phyloP scores from a whole-genome alignment of 345 rosid species.

The Bretschneidera sinensis region DNA sequence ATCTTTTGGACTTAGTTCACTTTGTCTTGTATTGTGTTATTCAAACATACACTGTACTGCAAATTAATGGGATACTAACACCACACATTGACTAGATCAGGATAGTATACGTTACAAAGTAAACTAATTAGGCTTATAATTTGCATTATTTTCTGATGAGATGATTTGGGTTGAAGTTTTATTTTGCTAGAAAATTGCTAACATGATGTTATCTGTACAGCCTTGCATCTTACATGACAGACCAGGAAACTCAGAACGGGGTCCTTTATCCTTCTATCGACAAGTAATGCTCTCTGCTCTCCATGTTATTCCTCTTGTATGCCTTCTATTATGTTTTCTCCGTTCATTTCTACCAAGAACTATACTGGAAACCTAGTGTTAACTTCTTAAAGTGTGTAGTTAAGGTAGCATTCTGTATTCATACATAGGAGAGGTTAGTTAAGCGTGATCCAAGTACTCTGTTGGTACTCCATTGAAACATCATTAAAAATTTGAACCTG shows the following conservation, averaged over 20 bases:
- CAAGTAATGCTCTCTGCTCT: conserved; percentile 39
- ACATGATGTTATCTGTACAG: conserved; percentile 38
- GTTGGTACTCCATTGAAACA: neutral
- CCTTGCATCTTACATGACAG: conserved; percentile 94
- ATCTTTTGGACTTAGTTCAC: neutral
- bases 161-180: neutral
- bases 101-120: neutral
- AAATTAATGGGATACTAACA: no score
- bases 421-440: neutral
- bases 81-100: neutral
- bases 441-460: neutral
- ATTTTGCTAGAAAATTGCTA: conserved; percentile 1
- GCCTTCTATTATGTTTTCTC: neutral
- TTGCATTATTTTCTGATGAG: neutral
- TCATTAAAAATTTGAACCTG: neutral
- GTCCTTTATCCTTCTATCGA: conserved; percentile 81
- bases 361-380: neutral
- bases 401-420: no score
- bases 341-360: neutral
- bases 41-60: neutral
- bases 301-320: neutral
- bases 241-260: conserved; percentile 73
- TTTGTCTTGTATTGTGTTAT: neutral
- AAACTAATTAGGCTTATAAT: no score
- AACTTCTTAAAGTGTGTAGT: no score